Base-by-base conservation (phyloP, 495 filamentous ascomycete species). In the Lophiostoma macrostomum region DNA sequence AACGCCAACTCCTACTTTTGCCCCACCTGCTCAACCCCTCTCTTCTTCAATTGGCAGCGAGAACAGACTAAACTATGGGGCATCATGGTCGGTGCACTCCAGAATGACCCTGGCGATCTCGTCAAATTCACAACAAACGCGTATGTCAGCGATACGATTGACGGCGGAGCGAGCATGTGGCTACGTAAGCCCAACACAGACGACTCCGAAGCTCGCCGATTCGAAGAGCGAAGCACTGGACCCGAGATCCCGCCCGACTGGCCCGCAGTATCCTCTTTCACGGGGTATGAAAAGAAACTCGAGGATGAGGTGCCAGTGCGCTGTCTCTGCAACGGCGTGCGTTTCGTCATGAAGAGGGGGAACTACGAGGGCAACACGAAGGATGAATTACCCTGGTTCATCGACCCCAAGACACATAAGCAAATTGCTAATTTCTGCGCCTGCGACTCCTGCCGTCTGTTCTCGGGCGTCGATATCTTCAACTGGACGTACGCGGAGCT, bases 271-370 rank as follows among this genome's bases (percentile, higher is more conserved):
- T 6, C 25, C 12, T 6, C 18, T 10, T 28, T 43, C 1, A 42
- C 45, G 13, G 35, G 42, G 8, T 40, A 22, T n/a, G 40, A 50
- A 19, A 25, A 27, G 14, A 39, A 29, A 16, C 32, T 10, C 5
- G 51, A 50, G 31, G 39, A 45, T 2, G 7, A 18, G 7, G 5
- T 61, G 5, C 39, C 52, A 19, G 50, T 61, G n/a, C 47, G 53
- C 8, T 83, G 80, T 45, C 71, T 75, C 31, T 82, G 78, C 56
- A 67, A 71, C 2, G 79, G 77, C 6, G 70, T 81, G 7, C 60
- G 69, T 5, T 73, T 76, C 53, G 51, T 36, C 16, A 69, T 77
- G 24, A 39, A 69, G 22, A 62, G 69, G 16, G 72, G 69, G 0
- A 55, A 62, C 14, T 43, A 64, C 32, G 11, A 45, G 1, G 58